Base-by-base conservation (phyloP, 768 basidiomycete genomes). In the Lentinula guzmanii region DNA sequence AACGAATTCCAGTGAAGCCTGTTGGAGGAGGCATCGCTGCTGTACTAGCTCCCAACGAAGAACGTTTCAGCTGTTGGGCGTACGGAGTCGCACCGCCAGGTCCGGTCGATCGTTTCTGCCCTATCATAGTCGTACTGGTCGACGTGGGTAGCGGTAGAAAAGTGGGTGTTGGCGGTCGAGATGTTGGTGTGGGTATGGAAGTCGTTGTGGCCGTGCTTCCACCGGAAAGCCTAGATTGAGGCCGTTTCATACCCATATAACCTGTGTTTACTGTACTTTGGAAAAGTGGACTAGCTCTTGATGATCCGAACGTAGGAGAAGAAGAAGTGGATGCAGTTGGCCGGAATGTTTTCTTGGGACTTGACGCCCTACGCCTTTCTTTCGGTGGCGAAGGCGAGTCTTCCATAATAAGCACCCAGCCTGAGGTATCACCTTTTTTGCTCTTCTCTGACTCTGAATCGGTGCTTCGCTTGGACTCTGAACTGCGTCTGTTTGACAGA, bases 351-450 rank as follows among this genome's bases (percentile, higher is more conserved):
- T 79, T 77, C n/a, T 83, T 79, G 21, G 89, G 87, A 64, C 86
- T 90, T 16, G 87, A 84, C 41, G 82, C 70, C 66, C 87, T 79
- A 61, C 87, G 78, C 62, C 78, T 76, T 68, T 85, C 84, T 62
- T 84, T 88, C 34, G 76, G 77, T 21, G 87, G 89, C 15, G 86
- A 86, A 24, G 90, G 88, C 2, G 88, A 87, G 68, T 92, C 91
- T 65, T 93, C 91, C 90, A 92, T 91, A 54, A 93, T 90, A 41
- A 93, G 82, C 45, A 93, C 91, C 91, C 91, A 93, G 59, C 91
- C 91, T 41, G 90, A 84, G 10, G 86, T 75, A 66, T 91, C 89
- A 43, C 77, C 82, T 66, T 78, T 82, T 61, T 70, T 75, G 56
- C 68, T 74, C 63, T 79, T 82, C 58, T 78, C 78, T 6, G 74